Evolutionary conservation across 441 rosid genomes (phyloP), one percentile per base, ranked within the genome.

Genomic region (Pelargonium fulgidum): DNA sequence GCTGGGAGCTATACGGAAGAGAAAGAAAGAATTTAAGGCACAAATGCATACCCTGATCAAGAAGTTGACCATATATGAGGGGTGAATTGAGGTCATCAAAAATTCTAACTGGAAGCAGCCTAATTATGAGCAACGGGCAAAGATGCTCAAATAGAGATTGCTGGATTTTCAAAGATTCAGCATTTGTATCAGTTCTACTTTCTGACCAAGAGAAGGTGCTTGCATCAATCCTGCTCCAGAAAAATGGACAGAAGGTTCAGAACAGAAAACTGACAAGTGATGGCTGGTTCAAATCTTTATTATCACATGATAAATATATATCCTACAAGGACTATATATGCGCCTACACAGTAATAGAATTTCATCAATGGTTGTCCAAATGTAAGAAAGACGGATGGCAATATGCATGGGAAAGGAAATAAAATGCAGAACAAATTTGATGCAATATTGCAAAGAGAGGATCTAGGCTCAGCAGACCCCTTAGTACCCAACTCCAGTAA

Each of bases 61-160:
- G 71, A 76, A 85, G 82, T 67, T 79, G 86, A 76, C 90, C 91
- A 74, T 91, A 89, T 81, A 89, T 54, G 56, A 79, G 65, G 67
- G 81, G 72, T 39, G 85, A 84, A 68, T 73, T 75, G 74, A 85
- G 81, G 78, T 86, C 79, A 68, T 85, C 74, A 78, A 93, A 93
- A 67, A 93, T 87, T 81, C 88, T 83, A 68, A 91, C 72, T 3
- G 99, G 99, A 82, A 93, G 97, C 68, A 93, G 67, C 78, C 90
- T 85, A 70, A 93, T 74, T 64, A 93, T 75, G 72, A 93, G 99
- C 71, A 93, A 71, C 6, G 99, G 99, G 81, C 93, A 91, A 68
- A 93, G 96, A 68, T 79, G 89, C 68, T 83, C 87, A 87, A 88
- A 93, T 58, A 93, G 80, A 70, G 73, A 77, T 65, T 79, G 85